phyloP scores from a whole-genome alignment of 2,329 filamentous ascomycete genomes.

The Calonectria honghensis region DNA sequence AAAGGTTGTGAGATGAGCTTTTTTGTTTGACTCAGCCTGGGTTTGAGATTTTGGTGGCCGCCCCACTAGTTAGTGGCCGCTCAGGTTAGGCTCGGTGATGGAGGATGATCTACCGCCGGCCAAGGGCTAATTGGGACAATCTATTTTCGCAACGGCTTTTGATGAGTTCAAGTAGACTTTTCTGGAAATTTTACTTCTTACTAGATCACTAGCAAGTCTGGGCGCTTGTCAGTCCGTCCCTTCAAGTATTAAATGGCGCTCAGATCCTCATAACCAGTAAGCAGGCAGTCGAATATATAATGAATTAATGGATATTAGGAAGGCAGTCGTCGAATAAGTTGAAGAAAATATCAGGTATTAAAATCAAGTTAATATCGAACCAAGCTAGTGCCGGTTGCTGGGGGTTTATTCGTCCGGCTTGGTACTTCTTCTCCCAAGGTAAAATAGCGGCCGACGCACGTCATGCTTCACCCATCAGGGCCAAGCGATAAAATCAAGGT shows the following conservation, averaged over 20 bases:
- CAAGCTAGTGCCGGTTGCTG: not conserved
- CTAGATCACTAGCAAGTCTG: not conserved
- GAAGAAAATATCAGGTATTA: not conserved
- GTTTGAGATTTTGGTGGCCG: slow-evolving; percentile 27
- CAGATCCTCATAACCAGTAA: not conserved
- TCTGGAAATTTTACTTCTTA: not conserved
- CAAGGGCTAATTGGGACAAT: not conserved
- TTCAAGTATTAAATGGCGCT: not conserved
- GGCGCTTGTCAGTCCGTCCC: not conserved
- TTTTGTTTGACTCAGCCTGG: slow-evolving; percentile 26
- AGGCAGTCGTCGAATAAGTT: not conserved
- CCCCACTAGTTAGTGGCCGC: slow-evolving; percentile 27
- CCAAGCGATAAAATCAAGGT: not conserved
- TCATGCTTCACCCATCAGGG: no score
- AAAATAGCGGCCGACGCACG: no score
- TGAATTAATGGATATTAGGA: not conserved
- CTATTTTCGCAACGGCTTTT: not conserved
- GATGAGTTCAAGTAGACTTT: not conserved
- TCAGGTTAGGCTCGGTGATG: not conserved
- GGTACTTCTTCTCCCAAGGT: not conserved
- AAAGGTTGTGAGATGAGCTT: slow-evolving; percentile 29
- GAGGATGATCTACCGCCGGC: not conserved
- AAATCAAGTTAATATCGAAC: not conserved
- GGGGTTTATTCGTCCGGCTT: not conserved
- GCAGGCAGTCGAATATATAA: not conserved